Evolutionary conservation across 129 eudicot species (phyloP), one percentile per base, ranked within the genome.

Genomic region (Helichrysum umbraculigerum): DNA sequence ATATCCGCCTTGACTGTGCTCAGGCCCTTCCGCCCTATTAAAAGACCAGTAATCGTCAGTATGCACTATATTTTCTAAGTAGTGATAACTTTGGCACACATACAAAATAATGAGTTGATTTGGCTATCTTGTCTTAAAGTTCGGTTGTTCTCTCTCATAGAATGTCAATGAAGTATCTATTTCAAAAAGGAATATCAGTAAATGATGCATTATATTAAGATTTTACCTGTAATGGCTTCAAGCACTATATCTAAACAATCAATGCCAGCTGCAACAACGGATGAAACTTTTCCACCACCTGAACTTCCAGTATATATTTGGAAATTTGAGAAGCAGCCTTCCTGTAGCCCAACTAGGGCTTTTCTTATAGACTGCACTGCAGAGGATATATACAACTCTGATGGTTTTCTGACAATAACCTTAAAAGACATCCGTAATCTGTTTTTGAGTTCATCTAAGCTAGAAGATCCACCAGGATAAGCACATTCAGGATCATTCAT

Each of bases 241-340:
- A 94, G 90, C 80, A 94, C 67, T 82, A 89, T 79, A 82, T 89
- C 99, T 68, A 94, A 83, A 81, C 91, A 86, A 80, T 89, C 93
- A 87, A 94, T 73, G 66, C 96, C 93, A 66, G 93, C 97, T 73
- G 96, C 97, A 81, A 91, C 96, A 79, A 76, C 34, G 14, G 85
- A 77, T 29, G 99, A 86, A 61, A 81, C 96, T 20, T 70, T 81
- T 67, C 92, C 98, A 32, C 89, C 95, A 59, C 76, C 70, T 22
- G 72, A 74, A 84, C 57, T 72, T 66, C 86, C 93, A 6, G 80
- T 61, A 76, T 51, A 58, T 73, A 93, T 70, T 66, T 88, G 87
- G 83, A 88, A 91, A 82, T 73, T 85, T 22, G 66, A 32, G 74
- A 67, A 68, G 73, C 83, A 79, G 39, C 88, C 87, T 72, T 81